Evolutionary conservation across 1,139 yeast genomes (phyloP), one percentile per base, ranked within the genome.

Genomic region (Candida frijolesensis): DNA sequence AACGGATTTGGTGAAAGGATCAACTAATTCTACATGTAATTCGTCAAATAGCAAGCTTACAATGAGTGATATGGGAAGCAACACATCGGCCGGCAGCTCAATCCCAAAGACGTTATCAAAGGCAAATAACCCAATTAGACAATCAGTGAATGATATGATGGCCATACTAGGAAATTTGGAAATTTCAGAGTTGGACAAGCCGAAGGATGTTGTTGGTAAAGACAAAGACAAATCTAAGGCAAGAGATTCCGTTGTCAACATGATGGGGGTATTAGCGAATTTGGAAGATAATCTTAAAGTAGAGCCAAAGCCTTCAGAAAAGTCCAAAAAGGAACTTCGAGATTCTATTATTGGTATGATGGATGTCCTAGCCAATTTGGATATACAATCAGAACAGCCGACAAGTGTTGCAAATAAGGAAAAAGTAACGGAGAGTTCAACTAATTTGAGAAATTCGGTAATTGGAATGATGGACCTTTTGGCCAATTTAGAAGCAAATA

Each of bases 281-380:
- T 50, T 63, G 35, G 33, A 40, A 16, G 30, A 22, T 25, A 37
- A 42, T 33, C 15, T 14, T 2, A 48, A 45, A 3, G 45, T 37
- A 7, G 44, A 32, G 5, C 19, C 45, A 6, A 32, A 34, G 7
- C 41, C 44, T 30, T 32, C 44, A 22, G 38, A 35, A 22, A 41
- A 29, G 35, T 14, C 42, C 30, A 22, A 40, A 34, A 14, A 11
- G 37, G 39, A 19, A 29, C 37, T 37, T 12, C 52, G 69, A 45
- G 49, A 55, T 15, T 63, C 66, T 3, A 52, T 63, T 15, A 44
- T 51, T 14, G 60, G 60, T 16, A 57, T 63, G 64, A 60, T 63
- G 65, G 52, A 53, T 30, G 50, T 56, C 1, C 52, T 63, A 37
- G 53, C 60, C 4, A 49, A 42, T 16, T 49, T 55, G 44, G 52